phyloP scores from a whole-genome alignment of 129 eudicot genomes.

The carrot (Daucus carota) region DH1_v3.0 NC_030386.2:31579501-31580000 shows the following conservation, averaged over 20 bases:
- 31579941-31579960: slow-evolving; percentile 75
- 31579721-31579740: slow-evolving; percentile 99
- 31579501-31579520: no score
- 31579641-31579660: slow-evolving; percentile 14
- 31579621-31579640: background rate
- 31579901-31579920: slow-evolving; percentile 98
- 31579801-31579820: background rate
- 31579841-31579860: background rate
- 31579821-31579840: background rate
- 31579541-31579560: background rate
- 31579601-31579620: background rate
- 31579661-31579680: slow-evolving; percentile 66
- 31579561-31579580: background rate
- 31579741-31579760: slow-evolving; percentile 93
- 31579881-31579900: slow-evolving; percentile 74
- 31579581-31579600: background rate
- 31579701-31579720: slow-evolving; percentile 81
- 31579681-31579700: slow-evolving; percentile 66
- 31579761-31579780: slow-evolving; percentile 37
- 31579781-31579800: background rate
- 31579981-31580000: slow-evolving; percentile 9
- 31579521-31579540: background rate
- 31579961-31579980: slow-evolving; percentile 72
- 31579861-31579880: background rate
- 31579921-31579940: slow-evolving; percentile 98